Evolutionary conservation across 768 basidiomycete genomes (phyloP).

Genomic region (Lactifluus echinatus): DNA sequence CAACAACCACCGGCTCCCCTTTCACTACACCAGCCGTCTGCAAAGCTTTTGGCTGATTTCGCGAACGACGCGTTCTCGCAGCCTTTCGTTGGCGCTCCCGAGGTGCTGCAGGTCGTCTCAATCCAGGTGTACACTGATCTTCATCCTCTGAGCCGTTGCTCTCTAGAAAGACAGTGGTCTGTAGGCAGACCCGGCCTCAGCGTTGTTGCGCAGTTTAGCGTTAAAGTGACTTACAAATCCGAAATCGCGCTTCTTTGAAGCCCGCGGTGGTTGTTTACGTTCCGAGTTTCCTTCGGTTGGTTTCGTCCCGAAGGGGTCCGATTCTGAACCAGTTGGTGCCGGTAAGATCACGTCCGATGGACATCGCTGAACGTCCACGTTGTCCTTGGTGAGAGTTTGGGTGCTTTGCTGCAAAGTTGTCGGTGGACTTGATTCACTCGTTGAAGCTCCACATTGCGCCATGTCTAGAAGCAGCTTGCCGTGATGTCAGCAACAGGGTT

Average conservation of each 20-base stretch:
- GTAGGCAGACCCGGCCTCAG: neutral
- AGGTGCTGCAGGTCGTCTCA: neutral
- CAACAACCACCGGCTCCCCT: neutral
- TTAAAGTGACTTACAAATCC: conserved; percentile 15
- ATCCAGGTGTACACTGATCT: neutral
- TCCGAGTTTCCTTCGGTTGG: conserved; percentile 7
- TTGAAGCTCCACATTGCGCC: conserved; percentile 6
- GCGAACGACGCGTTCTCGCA: conserved; percentile 4
- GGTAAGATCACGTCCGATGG: neutral
- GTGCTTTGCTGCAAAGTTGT: neutral
- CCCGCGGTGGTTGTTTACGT: conserved; percentile 19
- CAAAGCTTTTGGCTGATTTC: conserved; percentile 5
- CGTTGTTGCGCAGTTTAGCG: neutral
- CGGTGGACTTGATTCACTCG: neutral
- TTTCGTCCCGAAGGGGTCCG: neutral
- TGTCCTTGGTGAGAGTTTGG: neutral
- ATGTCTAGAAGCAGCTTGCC: conserved; percentile 17
- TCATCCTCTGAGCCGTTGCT: conserved; percentile 16
- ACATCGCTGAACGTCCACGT: neutral
- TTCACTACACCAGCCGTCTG: neutral
- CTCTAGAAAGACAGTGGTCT: conserved; percentile 10
- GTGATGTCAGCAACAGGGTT: neutral
- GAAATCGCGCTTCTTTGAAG: conserved; percentile 20
- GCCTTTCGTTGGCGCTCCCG: conserved; percentile 14
- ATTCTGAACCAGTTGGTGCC: neutral